Evolutionary conservation across 768 basidiomycete species (phyloP).

Genomic region (Cystobasidium tubakii): DNA sequence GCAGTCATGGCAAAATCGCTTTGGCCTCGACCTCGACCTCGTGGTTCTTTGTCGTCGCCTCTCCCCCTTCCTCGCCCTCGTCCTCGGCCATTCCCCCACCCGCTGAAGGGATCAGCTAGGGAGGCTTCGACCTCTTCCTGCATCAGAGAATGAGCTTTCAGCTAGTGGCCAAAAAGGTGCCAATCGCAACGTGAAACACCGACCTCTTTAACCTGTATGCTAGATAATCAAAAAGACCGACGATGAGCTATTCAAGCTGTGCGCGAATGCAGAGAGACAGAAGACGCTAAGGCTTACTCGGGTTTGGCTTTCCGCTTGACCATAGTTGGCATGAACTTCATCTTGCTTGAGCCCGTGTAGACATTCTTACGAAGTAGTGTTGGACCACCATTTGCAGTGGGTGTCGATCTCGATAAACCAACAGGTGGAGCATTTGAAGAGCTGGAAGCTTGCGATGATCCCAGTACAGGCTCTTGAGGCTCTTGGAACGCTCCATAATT

Average conservation of each 20-base stretch:
- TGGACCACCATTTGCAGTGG: not conserved
- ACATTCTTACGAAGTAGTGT: conserved; percentile 19
- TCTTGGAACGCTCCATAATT: not conserved
- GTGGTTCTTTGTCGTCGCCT: conserved; percentile 12
- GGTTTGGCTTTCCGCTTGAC: conserved; percentile 33
- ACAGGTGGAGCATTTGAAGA: not conserved
- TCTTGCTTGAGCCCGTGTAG: conserved; percentile 29
- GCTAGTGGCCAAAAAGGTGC: not conserved
- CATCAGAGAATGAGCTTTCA: no score
- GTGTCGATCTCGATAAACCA: not conserved
- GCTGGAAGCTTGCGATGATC: not conserved
- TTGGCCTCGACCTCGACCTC: conserved; percentile 6
- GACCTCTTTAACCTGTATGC: conserved; percentile 31
- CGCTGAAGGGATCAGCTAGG: not conserved
- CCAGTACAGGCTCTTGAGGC: not conserved
- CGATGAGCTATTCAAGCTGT: no score
- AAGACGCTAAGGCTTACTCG: conserved; percentile 26
- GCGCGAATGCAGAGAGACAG: not conserved
- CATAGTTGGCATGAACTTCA: conserved; percentile 39
- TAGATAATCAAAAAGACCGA: not conserved
- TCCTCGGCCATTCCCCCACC: conserved; percentile 14
- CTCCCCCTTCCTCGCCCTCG: conserved; percentile 32
- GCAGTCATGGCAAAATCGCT: conserved; percentile 33
- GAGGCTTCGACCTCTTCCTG: conserved; percentile 33
- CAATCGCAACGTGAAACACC: not conserved